Percentiles rank a stretch among this genome's conserved stretches.
phyloP scores from a whole-genome alignment of 2,329 filamentous ascomycete genomes.

The Phaeophleospora eucalypticola region DNA sequence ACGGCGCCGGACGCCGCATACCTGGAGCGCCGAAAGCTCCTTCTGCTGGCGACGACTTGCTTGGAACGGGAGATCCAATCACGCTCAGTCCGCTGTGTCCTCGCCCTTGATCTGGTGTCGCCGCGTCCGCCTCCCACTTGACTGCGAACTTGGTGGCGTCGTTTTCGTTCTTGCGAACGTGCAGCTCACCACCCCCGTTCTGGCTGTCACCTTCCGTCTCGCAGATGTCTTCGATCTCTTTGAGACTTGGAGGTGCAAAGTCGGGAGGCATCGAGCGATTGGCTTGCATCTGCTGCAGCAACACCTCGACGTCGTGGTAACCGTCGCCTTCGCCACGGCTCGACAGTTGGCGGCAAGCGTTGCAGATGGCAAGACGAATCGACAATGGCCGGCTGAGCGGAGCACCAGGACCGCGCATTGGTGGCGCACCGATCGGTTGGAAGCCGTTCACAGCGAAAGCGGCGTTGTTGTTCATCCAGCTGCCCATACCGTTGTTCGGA shows the following conservation, averaged over 20 bases:
- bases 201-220: constrained; percentile 82
- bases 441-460: constrained; percentile 48
- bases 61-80: constrained; percentile 46
- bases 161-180: constrained; percentile 51
- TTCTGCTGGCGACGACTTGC: constrained; percentile 37
- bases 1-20: not conserved
- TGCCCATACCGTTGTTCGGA: constrained; percentile 34
- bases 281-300: constrained; percentile 60
- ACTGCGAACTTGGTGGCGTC: constrained; percentile 36
- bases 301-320: constrained; percentile 64
- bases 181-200: constrained; percentile 89
- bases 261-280: constrained; percentile 56
- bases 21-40: constrained; percentile 30
- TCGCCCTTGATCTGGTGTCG: constrained; percentile 29
- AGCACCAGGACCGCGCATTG: constrained; percentile 41
- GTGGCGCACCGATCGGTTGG: constrained; percentile 9
- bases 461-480: constrained; percentile 35
- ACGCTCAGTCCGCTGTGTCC: constrained; percentile 37
- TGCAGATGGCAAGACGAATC: constrained; percentile 70
- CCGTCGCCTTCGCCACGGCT: constrained; percentile 47
- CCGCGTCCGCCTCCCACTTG: constrained; percentile 37
- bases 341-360: constrained; percentile 66
- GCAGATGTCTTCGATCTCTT: constrained; percentile 76
- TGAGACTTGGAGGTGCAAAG: constrained; percentile 49
- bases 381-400: constrained; percentile 54